Base-by-base conservation (phyloP, 2,329 filamentous ascomycete species). In the Aspergillus clavatus region DNA sequence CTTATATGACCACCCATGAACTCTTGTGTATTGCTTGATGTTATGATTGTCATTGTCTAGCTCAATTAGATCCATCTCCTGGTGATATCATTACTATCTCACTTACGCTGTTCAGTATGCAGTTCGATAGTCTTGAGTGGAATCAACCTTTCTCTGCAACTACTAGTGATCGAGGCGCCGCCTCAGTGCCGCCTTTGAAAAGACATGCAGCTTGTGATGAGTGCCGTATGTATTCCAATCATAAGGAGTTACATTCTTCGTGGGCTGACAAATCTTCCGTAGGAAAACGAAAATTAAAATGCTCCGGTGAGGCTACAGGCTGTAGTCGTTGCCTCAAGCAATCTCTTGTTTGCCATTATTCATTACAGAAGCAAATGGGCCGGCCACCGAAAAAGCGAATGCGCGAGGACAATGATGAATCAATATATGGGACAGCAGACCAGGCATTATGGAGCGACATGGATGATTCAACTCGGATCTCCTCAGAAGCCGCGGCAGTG, bases 251-350 rank as follows among this genome's bases (percentile, higher is more conserved):
- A 37, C 16, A 29, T 14, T 8, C 16, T 47, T 42, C 19, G 21
- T 26, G 40, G 50, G 40, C 61, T 56, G 27, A 56, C 47, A 27
- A 19, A 40, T n/a, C 21, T 50, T 41, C 28, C 14, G 38, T 46
- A 74, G 72, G 72, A 48, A 70, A 69, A 53, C 66, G 72, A 33
- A 75, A 75, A 52, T 55, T 74, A 45, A 74, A 73, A 62, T 75
- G 72, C 57, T 73, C 72, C 1, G 71, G 72, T 2, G 69, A 74
- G 45, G 39, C 56, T n/a, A 53, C 52, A 7, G 72, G 71, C 6
- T 74, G 72, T 47, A 59, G 52, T 43, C 66, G 72, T 43, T 74
- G 72, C 48, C 42, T 63, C 28, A 70, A 68, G 40, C 70, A 74
- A 46, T 58, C 58, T 4, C 57, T 74, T 19, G 39, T 43, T 40